Evolutionary conservation across 2,329 filamentous ascomycete genomes (phyloP), one percentile per base, ranked within the genome.

Genomic region (Cadophora malorum): DNA sequence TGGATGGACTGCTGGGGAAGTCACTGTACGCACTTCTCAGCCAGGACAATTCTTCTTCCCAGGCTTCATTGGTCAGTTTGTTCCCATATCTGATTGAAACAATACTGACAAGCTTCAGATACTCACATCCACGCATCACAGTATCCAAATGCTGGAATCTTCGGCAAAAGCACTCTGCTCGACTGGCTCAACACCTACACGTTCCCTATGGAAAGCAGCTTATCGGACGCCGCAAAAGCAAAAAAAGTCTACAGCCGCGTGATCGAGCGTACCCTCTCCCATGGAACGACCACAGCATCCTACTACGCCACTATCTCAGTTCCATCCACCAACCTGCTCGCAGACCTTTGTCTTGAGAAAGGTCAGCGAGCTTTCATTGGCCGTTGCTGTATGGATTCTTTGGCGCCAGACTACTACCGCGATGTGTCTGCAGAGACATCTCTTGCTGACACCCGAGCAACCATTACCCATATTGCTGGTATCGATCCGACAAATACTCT

Each of bases 101-200:
- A 47, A 21, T 64, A 49, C 76, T 79, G 66, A 78, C 65, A 16
- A n/a, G 23, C 52, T 21, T 14, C 70, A 95, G 95, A 99, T 79
- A 97, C 96, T 0, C 96, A 99, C 79, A 91, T 97, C 67, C 96
- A 99, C 78, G 96, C 96, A 9, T 88, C 94, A 0, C 96, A 99
- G 81, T 97, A 97, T 76, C 94, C 95, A 67, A 99, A 99, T 77
- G 88, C 89, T 1, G 96, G 96, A 68, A 90, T 99, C 71, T 98
- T 98, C 78, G 96, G 96, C 76, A 96, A 94, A 72, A 91, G 92
- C 0, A 97, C 95, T 0, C 89, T 99, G 38, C 86, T 99, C 16
- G 91, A 96, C 80, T 99, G 96, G 96, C 84, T 99, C 5, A 87
- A 94, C 75, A 96, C 85, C 19, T 98, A 99, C 82, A 99, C 96